Evolutionary conservation across 2,329 filamentous ascomycete species (phyloP), one percentile per base, ranked within the genome.

Genomic region (Claviceps paspali): DNA sequence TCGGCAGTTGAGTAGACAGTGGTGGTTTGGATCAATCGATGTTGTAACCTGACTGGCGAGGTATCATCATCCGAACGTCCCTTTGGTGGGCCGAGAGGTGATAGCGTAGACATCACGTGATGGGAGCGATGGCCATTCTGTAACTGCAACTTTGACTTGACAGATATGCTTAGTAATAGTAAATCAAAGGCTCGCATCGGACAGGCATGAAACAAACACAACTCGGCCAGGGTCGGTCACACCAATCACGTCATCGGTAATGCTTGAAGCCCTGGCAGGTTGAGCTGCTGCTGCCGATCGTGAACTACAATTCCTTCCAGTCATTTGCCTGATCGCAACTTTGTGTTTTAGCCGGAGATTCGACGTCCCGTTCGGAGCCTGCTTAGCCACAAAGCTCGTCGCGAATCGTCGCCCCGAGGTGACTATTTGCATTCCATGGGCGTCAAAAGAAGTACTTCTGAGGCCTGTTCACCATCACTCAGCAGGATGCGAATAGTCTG

Each of bases 11-110:
- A 3, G n/a, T 4, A 6, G 23, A 27, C 15, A 33, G 29, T 18
- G 29, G 29, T 17, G 18, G 15, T 26, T 10, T 18, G 23, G 17
- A 17, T 33, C 30, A 33, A 33, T 22, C 69, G 44, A 42, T 41
- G 33, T 29, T 35, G 44, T 6, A 17, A 38, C 22, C 22, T 27
- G 18, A n/a, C n/a, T n/a, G n/a, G n/a, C 15, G 23, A 21, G 22
- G 22, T 31, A 26, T 12, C 26, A 32, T 18, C 35, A 26, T 36
- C 28, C 8, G 26, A 26, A 11, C 24, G 23, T 29, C n/a, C 9
- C 21, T 28, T 18, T 21, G 34, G 27, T 36, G 34, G 33, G 23
- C 33, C 26, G 26, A 30, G 33, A 4, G 18, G 21, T 12, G 28
- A 22, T 18, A 2, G 19, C 17, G 11, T n/a, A 2, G 10, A 7